A percentile compares a stretch with the other conserved stretches of the same genome.
These are phyloP conservation scores for Citrullus amarus DNA, from an alignment of 306 rosid genomes.

Conservation along the genomic window DNA sequence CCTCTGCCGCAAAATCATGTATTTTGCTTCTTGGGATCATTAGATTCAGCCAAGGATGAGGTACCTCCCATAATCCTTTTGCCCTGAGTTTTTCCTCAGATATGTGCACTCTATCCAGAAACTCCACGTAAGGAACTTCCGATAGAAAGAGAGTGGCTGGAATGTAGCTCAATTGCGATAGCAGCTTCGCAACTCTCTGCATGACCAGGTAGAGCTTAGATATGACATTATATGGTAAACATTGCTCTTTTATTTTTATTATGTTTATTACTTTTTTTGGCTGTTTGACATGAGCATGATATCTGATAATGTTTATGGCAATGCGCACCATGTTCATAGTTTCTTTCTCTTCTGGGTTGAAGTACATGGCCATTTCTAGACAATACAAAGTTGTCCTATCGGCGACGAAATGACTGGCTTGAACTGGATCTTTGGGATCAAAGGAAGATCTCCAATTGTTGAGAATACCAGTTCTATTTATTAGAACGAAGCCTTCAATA, in stretches of 20 bases:
- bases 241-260: background rate
- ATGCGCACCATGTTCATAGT: constrained; percentile 39
- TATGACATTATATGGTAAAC: background rate
- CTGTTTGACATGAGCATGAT: background rate
- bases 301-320: background rate
- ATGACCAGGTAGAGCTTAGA: background rate
- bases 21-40: constrained; percentile 60
- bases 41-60: constrained; percentile 93
- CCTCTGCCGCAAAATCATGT: constrained; percentile 43
- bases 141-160: constrained; percentile 53
- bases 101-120: constrained; percentile 77
- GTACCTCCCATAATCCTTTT: constrained; percentile 76
- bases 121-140: constrained; percentile 69
- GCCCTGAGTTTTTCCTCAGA: constrained; percentile 54
- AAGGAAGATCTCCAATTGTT: constrained; percentile 83
- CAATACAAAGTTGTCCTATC: constrained; percentile 67
- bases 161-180: constrained; percentile 48
- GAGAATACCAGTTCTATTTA: constrained; percentile 59
- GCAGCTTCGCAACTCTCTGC: constrained; percentile 54
- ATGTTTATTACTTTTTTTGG: background rate
- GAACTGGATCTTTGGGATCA: constrained; percentile 52
- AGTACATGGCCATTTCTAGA: constrained; percentile 79
- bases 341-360: constrained; percentile 44
- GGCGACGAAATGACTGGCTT: constrained; percentile 49
- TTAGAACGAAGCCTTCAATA: constrained; percentile 77